Conservation (phyloP, 73 alveolate genomes). For the Paramecium caudatum region DNA sequence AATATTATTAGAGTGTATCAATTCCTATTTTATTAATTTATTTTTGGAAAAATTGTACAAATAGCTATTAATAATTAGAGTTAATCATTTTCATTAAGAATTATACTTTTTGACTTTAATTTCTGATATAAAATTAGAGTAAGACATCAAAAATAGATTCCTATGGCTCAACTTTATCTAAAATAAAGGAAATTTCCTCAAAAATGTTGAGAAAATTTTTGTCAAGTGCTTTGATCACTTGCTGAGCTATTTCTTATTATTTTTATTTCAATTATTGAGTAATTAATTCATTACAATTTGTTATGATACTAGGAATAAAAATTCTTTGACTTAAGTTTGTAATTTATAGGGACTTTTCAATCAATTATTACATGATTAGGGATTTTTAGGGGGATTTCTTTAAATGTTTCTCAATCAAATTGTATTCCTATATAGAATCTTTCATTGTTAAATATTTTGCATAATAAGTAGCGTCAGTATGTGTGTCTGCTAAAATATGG, state of each 20-base stretch:
- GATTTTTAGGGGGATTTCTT: not conserved
- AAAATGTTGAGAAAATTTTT: not conserved
- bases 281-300: not conserved
- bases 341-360: not conserved
- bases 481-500: not conserved
- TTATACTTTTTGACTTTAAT: not conserved
- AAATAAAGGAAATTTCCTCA: conserved; percentile 38
- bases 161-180: not conserved
- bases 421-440: conserved; percentile 28
- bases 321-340: not conserved
- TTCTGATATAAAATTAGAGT: not conserved
- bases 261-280: not conserved
- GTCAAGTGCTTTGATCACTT: not conserved
- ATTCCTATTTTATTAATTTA: not conserved
- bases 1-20: not conserved
- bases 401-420: not conserved
- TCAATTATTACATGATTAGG: not conserved
- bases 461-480: not conserved
- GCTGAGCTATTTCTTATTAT: not conserved
- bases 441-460: not conserved
- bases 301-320: conserved; percentile 33
- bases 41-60: not conserved
- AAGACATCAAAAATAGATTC: not conserved
- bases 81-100: not conserved
- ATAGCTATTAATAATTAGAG: not conserved